Base-by-base conservation (phyloP, 352 stramenopile species). In the Phytophthora sp. region DNA sequence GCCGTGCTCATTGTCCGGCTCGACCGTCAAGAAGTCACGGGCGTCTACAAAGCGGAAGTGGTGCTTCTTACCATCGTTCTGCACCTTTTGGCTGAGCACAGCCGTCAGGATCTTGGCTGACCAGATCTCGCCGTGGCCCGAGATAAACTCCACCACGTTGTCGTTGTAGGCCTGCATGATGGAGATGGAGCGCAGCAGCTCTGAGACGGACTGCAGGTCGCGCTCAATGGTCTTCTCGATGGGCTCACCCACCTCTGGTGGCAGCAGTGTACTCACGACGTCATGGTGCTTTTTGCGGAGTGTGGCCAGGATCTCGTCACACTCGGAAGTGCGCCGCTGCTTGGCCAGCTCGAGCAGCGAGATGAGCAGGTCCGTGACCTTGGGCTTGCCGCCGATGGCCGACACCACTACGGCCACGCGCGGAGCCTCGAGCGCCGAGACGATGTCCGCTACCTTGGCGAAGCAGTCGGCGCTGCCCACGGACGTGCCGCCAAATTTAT, bases 401-500 rank as follows among this genome's bases (percentile, higher is more conserved):
- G 91, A 98, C 24, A 98, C 94, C 30, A 98, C 96, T 54, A 95
- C 87, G 16, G 87, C 87, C 56, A 95, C 75, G 56, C 78, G 74
- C 55, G 79, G 67, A 21, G 71, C 63, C n/a, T 72, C 46, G 33
- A 89, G 24, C 23, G 56, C 62, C 31, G 84, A 74, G 16, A 94
- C 75, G 49, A 93, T 95, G 54, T 88, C 71, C n/a, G 69, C 68
- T 21, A 95, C 87, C 35, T 89, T 82, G 47, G 82, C 88, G 63
- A 99, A 97, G 60, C 95, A 94, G 50, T 95, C 86, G 46, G 93
- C 83, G 71, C 95, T 97, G 47, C 95, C 96, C 23, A 99, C 81
- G 41, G 89, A 98, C 46, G 90, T 98, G 38, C 97, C 97, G 57
- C 97, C 97, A 77, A 99, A 99, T 73, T 99, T 99, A 81, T 99